Evolutionary conservation across 164 flowering plant species (phyloP).

Genomic region (Vitis rotundifolia): DNA sequence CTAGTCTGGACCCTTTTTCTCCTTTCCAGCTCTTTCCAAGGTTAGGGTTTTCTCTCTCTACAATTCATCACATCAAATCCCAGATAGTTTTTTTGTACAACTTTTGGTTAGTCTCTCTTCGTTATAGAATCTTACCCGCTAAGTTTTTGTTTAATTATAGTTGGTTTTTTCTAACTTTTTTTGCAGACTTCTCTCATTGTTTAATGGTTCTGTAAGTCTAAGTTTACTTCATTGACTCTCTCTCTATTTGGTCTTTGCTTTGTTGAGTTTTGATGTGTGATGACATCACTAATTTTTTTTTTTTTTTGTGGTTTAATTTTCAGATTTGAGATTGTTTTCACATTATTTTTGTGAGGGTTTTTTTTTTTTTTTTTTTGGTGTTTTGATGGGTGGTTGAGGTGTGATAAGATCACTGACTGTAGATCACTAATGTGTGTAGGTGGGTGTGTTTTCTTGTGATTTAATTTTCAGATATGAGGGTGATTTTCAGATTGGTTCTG

Average conservation of each 20-base stretch:
- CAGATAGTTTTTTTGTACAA: not conserved
- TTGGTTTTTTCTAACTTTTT: not conserved
- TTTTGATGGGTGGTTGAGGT: constrained; percentile 1
- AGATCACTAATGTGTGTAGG: not conserved
- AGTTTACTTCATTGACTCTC: no score
- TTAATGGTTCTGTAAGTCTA: no score
- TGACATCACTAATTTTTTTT: not conserved
- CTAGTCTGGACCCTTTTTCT: not conserved
- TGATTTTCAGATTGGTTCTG: constrained; percentile 5
- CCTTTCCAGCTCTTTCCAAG: constrained; percentile 3
- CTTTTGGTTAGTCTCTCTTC: no score
- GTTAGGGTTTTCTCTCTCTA: constrained; percentile 6
- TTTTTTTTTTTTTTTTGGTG: not conserved
- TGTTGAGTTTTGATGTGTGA: no score
- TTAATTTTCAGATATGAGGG: constrained; percentile 18
- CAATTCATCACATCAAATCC: not conserved
- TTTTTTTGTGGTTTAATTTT: constrained; percentile 5
- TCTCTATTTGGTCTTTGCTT: no score
- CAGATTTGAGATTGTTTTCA: constrained; percentile 16
- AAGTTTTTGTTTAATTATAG: constrained; percentile 12
- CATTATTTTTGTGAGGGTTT: constrained; percentile 3
- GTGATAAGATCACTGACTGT: not conserved
- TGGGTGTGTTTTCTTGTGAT: not conserved
- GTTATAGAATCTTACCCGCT: constrained; percentile 25
- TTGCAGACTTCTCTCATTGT: constrained; percentile 3